Percentiles rank a stretch among this genome's conserved stretches.
Evolutionary conservation across 768 basidiomycete genomes (phyloP).

Genomic region (Porphyrellus cyaneotinctus): DNA sequence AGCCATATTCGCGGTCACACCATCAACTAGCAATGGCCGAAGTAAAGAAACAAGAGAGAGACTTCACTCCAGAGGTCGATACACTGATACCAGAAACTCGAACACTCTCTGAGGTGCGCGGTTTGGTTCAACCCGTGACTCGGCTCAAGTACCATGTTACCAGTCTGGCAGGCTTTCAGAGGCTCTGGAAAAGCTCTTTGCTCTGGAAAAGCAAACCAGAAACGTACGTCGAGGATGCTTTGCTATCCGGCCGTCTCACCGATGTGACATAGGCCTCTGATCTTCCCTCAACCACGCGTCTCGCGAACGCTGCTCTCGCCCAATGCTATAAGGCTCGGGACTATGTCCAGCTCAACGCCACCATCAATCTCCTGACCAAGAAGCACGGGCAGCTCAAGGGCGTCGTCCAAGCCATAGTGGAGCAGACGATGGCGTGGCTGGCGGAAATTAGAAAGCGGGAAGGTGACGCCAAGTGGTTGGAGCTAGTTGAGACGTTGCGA

Average conservation of each 20-base stretch:
- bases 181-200: slow-evolving; percentile 83
- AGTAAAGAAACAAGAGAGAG: slow-evolving; percentile 80
- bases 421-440: slow-evolving; percentile 78
- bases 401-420: slow-evolving; percentile 88
- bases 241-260: not conserved
- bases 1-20: slow-evolving; percentile 40
- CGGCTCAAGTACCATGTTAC: slow-evolving; percentile 10
- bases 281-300: slow-evolving; percentile 82
- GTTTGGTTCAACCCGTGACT: not conserved
- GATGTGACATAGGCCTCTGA: slow-evolving; percentile 76
- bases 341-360: slow-evolving; percentile 65
- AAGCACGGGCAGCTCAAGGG: slow-evolving; percentile 97
- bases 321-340: slow-evolving; percentile 71
- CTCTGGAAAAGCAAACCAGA: slow-evolving; percentile 92
- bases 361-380: slow-evolving; percentile 71
- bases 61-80: slow-evolving; percentile 83
- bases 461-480: slow-evolving; percentile 76
- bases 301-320: slow-evolving; percentile 69
- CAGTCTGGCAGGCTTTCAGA: slow-evolving; percentile 82
- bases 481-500: slow-evolving; percentile 85
- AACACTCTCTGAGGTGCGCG: slow-evolving; percentile 63
- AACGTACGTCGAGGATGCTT: slow-evolving; percentile 56
- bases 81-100: slow-evolving; percentile 66
- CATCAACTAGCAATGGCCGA: slow-evolving; percentile 63
- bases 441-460: slow-evolving; percentile 65